Percentiles rank a stretch among this genome's conserved stretches.
These are phyloP conservation scores for Colletotrichum eleusines DNA, from an alignment of 2,329 filamentous ascomycete genomes.

Conservation along the genomic window DNA sequence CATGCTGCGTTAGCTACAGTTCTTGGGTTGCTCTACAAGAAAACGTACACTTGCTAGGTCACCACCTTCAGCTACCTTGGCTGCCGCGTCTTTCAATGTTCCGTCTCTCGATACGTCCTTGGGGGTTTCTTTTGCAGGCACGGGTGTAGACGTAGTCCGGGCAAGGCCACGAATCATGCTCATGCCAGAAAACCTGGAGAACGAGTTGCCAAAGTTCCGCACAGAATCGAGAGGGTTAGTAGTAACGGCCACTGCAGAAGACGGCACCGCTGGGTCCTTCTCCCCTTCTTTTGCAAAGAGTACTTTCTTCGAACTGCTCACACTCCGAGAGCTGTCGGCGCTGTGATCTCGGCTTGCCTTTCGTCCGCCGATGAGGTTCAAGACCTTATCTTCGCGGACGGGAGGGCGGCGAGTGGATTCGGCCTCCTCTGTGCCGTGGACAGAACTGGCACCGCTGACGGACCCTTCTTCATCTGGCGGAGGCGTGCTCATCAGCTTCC, in stretches of 20 bases:
- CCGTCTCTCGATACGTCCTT: conserved; percentile 4
- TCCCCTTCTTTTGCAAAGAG: conserved; percentile 60
- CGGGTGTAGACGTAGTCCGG: conserved; percentile 60
- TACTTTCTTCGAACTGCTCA: conserved; percentile 70
- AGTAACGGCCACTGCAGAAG: conserved; percentile 17
- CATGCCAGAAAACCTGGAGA: conserved; percentile 84
- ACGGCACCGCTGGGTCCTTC: conserved; percentile 49
- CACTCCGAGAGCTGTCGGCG: conserved; percentile 78
- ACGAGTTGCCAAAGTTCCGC: conserved; percentile 80
- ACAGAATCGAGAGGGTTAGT: conserved; percentile 76
- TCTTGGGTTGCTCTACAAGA: background rate
- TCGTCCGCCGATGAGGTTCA: conserved; percentile 78
- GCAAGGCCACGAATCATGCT: conserved; percentile 82
- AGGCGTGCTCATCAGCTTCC: conserved; percentile 85
- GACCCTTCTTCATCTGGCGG: conserved; percentile 71
- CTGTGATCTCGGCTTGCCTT: conserved; percentile 76
- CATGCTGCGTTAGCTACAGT: conserved; percentile 23
- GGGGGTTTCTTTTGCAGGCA: conserved; percentile 47
- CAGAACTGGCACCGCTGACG: conserved; percentile 67
- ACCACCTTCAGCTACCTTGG: conserved; percentile 61
- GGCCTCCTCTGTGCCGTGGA: conserved; percentile 57
- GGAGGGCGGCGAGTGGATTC: conserved; percentile 48
- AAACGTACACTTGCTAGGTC: conserved; percentile 68
- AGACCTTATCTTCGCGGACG: conserved; percentile 71
- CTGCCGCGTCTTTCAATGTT: conserved; percentile 52